These are phyloP conservation scores for Gnaphalium uliginosum DNA, from an alignment of 129 eudicot species.

Conservation along the genomic window DNA sequence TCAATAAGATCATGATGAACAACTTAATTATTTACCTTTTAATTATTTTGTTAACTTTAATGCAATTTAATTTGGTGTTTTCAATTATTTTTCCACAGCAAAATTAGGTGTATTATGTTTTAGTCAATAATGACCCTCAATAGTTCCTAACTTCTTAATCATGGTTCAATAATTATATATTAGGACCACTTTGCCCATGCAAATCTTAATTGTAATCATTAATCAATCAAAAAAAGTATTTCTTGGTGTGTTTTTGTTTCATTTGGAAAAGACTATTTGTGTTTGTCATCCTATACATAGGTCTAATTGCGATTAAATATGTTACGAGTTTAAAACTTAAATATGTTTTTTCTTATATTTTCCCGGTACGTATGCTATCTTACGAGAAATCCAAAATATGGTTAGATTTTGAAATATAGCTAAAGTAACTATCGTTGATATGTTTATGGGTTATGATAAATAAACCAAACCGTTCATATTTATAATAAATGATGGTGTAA, in stretches of 20 bases:
- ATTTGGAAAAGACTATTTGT: neutral
- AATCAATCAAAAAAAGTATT: constrained; percentile 15
- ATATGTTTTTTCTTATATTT: too few species aligned
- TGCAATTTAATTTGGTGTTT: constrained; percentile 22
- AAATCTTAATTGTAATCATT: constrained; percentile 15
- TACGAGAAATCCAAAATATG: neutral
- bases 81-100: constrained; percentile 25
- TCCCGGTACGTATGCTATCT: neutral
- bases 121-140: constrained; percentile 25
- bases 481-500: too few species aligned
- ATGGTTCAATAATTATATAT: constrained; percentile 3
- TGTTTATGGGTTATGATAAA: too few species aligned
- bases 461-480: too few species aligned
- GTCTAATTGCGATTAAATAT: neutral
- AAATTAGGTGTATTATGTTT: constrained; percentile 28
- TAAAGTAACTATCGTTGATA: neutral
- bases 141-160: constrained; percentile 9
- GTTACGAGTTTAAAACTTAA: neutral
- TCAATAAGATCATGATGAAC: neutral
- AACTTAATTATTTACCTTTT: constrained; percentile 21
- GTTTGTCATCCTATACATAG: neutral
- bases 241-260: neutral
- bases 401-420: neutral
- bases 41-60: constrained; percentile 27
- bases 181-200: constrained; percentile 27